Percentiles rank a stretch among this genome's conserved stretches.
phyloP scores from a whole-genome alignment of 192 early-diverging fungal species.

The Podila minutissima region DNA sequence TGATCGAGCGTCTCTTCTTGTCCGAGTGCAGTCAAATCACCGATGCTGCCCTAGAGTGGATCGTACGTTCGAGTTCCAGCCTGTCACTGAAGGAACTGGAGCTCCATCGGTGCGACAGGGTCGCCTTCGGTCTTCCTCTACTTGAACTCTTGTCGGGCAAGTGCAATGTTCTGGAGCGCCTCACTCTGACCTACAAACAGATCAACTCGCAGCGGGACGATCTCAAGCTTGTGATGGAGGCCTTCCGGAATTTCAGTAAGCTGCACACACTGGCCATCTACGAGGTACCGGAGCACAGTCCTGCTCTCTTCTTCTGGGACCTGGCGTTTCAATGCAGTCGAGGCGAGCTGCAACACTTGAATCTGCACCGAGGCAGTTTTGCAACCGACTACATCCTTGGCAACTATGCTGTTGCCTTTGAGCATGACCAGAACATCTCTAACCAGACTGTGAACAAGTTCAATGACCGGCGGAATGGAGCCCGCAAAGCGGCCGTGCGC shows the following conservation, averaged over 20 bases:
- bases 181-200: slow-evolving; percentile 44
- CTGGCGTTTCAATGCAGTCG: slow-evolving; percentile 36
- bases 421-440: slow-evolving; percentile 37
- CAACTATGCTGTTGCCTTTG: slow-evolving; percentile 31
- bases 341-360: slow-evolving; percentile 16
- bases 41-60: slow-evolving; percentile 51
- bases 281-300: slow-evolving; percentile 43
- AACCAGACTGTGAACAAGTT: slow-evolving; percentile 39
- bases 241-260: slow-evolving; percentile 30
- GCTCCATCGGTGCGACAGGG: slow-evolving; percentile 44
- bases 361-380: slow-evolving; percentile 37
- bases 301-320: slow-evolving; percentile 50
- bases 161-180: slow-evolving; percentile 28
- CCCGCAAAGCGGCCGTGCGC: slow-evolving; percentile 23
- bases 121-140: slow-evolving; percentile 27
- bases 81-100: slow-evolving; percentile 28
- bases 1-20: slow-evolving; percentile 55
- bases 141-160: slow-evolving; percentile 19
- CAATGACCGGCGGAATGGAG: slow-evolving; percentile 36
- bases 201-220: slow-evolving; percentile 46
- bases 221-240: slow-evolving; percentile 50
- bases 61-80: slow-evolving; percentile 49
- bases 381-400: slow-evolving; percentile 38
- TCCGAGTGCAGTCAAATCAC: slow-evolving; percentile 56
- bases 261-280: slow-evolving; percentile 26